Percentiles rank a stretch among this genome's conserved stretches.
phyloP scores from a whole-genome alignment of 202 grass and related monocot genomes.

The Elaeis oleifera region DNA sequence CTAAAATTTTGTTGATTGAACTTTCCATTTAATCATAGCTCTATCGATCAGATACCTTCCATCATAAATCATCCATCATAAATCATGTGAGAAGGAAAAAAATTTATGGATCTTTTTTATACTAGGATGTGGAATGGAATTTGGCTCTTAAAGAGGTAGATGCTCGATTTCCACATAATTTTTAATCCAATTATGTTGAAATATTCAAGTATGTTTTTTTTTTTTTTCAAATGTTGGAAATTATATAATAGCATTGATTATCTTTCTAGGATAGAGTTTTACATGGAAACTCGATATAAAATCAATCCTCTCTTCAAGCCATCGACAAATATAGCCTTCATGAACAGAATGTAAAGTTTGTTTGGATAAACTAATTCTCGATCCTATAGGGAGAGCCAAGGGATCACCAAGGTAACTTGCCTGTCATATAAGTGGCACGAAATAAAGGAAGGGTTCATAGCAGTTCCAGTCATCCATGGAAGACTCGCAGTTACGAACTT shows the following conservation, averaged over 20 bases:
- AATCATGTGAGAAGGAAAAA: too few species aligned
- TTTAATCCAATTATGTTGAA: too few species aligned
- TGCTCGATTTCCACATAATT: too few species aligned
- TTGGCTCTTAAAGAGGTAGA: too few species aligned
- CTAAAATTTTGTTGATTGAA: too few species aligned
- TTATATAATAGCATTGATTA: slow-evolving; percentile 7
- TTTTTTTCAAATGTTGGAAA: neutral
- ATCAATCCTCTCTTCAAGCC: slow-evolving; percentile 47
- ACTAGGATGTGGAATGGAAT: too few species aligned
- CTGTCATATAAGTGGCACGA: slow-evolving; percentile 43
- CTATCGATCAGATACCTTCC: too few species aligned
- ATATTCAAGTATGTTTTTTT: too few species aligned
- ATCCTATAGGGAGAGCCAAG: slow-evolving; percentile 63
- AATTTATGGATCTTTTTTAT: too few species aligned
- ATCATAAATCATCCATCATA: too few species aligned
- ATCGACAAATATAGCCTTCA: slow-evolving; percentile 42
- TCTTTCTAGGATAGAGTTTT: slow-evolving; percentile 81
- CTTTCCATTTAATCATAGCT: too few species aligned
- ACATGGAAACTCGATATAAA: slow-evolving; percentile 50
- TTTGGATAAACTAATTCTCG: slow-evolving; percentile 85
- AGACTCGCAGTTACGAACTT: slow-evolving; percentile 66
- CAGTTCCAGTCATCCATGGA: slow-evolving; percentile 90
- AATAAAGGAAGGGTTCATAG: slow-evolving; percentile 75
- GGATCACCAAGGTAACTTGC: slow-evolving; percentile 69
- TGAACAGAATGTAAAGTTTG: slow-evolving; percentile 54